A percentile compares a stretch with the other conserved stretches of the same genome.
These are phyloP conservation scores for Aspergillus sp. DNA, from an alignment of 2,329 filamentous ascomycete genomes.

Conservation along the genomic window DNA sequence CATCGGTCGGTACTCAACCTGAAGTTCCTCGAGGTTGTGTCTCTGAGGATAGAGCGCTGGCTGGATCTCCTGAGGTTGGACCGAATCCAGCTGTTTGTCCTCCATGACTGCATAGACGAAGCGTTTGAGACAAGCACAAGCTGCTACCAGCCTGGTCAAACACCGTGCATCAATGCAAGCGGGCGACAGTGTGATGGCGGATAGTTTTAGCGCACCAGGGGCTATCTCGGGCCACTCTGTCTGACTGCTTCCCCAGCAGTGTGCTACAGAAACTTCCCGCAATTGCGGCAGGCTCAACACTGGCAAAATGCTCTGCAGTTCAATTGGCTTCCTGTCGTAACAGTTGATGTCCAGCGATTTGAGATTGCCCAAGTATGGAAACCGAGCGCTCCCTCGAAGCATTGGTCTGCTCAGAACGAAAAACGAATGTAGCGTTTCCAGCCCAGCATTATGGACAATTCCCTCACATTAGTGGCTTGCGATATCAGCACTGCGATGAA, in stretches of 20 bases:
- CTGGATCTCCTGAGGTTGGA: conserved; percentile 1
- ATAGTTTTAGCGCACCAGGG: background rate
- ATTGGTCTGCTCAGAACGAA: background rate
- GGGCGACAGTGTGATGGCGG: background rate
- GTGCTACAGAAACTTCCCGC: conserved; percentile 1
- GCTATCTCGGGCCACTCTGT: background rate
- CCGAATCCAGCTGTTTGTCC: background rate
- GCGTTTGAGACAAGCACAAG: background rate
- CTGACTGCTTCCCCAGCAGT: conserved; percentile 1
- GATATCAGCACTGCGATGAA: background rate
- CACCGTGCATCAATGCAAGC: background rate
- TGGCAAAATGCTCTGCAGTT: background rate
- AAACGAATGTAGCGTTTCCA: background rate
- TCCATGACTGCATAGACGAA: background rate
- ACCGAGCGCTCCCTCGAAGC: background rate
- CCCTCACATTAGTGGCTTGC: background rate
- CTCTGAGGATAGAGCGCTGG: conserved; percentile 1
- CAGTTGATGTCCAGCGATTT: background rate
- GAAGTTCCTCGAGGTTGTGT: conserved; percentile 1
- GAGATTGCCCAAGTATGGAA: background rate
- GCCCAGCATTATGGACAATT: background rate
- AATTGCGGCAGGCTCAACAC: conserved; percentile 4
- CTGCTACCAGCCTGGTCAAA: background rate
- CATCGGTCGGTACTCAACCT: background rate
- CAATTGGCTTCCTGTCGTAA: background rate